phyloP scores from a whole-genome alignment of 1,284 basidiomycete genomes.

The Pseudozyma sp. region DNA sequence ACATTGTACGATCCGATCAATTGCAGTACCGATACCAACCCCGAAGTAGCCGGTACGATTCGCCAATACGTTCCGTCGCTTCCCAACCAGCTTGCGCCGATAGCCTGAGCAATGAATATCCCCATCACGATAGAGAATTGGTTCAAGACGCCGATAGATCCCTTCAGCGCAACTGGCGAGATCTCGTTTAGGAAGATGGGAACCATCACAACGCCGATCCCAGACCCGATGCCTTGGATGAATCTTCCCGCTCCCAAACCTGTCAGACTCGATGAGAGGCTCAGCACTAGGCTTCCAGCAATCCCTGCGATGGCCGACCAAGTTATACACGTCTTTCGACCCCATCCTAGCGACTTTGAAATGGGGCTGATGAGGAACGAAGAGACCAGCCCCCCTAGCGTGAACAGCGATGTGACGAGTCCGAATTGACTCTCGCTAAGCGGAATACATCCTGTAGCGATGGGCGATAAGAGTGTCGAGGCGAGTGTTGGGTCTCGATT shows the following conservation, averaged over 20 bases:
- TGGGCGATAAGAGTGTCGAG: conserved; percentile 12
- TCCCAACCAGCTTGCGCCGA: conserved; percentile 67
- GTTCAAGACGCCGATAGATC: conserved; percentile 84
- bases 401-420: conserved; percentile 84
- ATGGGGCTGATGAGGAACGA: conserved; percentile 47
- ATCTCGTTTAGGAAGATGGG: conserved; percentile 87
- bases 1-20: conserved; percentile 58
- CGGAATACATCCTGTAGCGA: conserved; percentile 40
- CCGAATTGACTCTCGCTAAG: conserved; percentile 74
- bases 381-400: conserved; percentile 85
- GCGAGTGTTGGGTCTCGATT: conserved; percentile 10
- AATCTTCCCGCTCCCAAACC: conserved; percentile 69
- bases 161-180: conserved; percentile 78
- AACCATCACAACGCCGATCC: conserved; percentile 84
- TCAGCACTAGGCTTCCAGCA: conserved; percentile 30
- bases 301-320: conserved; percentile 31
- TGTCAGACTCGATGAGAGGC: conserved; percentile 7
- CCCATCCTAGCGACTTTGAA: conserved; percentile 32
- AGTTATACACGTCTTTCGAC: conserved; percentile 33
- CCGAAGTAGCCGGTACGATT: conserved; percentile 67
- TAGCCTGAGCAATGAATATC: conserved; percentile 69
- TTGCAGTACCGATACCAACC: conserved; percentile 65
- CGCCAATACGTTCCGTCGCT: conserved; percentile 62
- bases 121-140: conserved; percentile 70
- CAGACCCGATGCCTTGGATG: conserved; percentile 82